Percentiles rank a stretch among this genome's conserved stretches.
Conservation (phyloP, 2,329 filamentous ascomycete species). For the Diplocarpon rosae region DNA sequence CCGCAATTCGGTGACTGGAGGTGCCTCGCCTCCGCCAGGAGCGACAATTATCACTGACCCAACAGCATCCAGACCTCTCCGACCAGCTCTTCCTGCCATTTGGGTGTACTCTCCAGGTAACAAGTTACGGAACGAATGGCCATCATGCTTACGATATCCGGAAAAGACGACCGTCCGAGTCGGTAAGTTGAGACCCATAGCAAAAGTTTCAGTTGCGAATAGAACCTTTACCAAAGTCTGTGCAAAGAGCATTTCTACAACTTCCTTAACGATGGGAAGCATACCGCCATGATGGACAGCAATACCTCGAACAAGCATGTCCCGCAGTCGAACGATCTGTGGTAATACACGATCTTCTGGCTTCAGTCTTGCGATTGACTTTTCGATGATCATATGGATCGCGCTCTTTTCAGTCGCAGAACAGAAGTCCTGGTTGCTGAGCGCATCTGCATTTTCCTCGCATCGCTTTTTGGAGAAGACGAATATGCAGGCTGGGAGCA, state of each 20-base stretch:
- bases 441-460: conserved; percentile 90
- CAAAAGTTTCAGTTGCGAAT: conserved; percentile 96
- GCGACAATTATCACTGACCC: conserved; percentile 92
- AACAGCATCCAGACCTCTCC: conserved; percentile 83
- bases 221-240: conserved; percentile 92
- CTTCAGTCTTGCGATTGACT: conserved; percentile 82
- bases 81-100: conserved; percentile 91
- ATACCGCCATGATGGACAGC: conserved; percentile 94
- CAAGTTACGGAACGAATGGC: conserved; percentile 80
- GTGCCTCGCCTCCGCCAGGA: conserved; percentile 71
- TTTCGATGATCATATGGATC: conserved; percentile 95
- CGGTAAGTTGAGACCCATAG: conserved; percentile 93
- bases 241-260: conserved; percentile 93
- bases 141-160: conserved; percentile 92
- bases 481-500: conserved; percentile 91
- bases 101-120: conserved; percentile 95
- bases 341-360: conserved; percentile 83
- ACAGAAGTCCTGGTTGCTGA: conserved; percentile 92
- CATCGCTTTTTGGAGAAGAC: conserved; percentile 98
- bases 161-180: conserved; percentile 97
- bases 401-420: conserved; percentile 90
- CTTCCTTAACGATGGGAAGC: conserved; percentile 91
- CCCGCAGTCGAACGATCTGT: conserved; percentile 79
- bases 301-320: conserved; percentile 77
- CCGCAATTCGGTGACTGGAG: conserved; percentile 68